Conservation (phyloP, 257 asterid genomes). For the Ophiorrhiza pumila region DNA sequence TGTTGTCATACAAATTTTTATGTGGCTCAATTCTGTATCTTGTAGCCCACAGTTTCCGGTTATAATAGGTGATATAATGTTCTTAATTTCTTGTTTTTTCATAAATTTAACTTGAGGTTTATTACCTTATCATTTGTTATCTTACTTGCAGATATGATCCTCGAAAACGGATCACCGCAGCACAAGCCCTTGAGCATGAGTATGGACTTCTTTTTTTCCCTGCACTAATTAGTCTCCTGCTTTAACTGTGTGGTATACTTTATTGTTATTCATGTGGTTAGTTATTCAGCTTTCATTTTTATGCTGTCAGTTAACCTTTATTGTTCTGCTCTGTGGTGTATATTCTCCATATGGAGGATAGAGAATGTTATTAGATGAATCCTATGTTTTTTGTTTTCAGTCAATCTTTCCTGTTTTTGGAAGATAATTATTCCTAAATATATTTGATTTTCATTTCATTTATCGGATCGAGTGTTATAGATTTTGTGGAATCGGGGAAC, state of each 20-base stretch:
- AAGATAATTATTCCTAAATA: not conserved
- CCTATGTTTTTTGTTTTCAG: not conserved
- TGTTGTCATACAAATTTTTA: too few species aligned
- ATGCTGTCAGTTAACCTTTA: not conserved
- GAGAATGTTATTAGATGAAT: not conserved
- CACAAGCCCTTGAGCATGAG: conserved; percentile 99
- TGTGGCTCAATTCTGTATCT: not conserved
- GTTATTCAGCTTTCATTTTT: not conserved
- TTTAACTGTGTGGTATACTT: not conserved
- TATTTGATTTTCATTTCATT: not conserved
- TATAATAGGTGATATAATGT: not conserved
- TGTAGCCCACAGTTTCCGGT: not conserved
- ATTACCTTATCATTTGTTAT: not conserved
- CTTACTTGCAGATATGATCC: conserved; percentile 88
- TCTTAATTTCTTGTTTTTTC: not conserved
- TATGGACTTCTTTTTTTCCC: conserved; percentile 36
- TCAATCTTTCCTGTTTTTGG: not conserved
- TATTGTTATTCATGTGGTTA: not conserved
- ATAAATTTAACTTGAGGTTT: not conserved
- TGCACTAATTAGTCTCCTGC: conserved; percentile 1
- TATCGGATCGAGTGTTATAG: not conserved
- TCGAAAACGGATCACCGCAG: conserved; percentile 78
- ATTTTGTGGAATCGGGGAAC: not conserved
- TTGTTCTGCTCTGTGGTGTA: not conserved
- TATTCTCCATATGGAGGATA: not conserved